Base-by-base conservation (phyloP, 78 protist species). In the Dictyostelium discoideum region DNA sequence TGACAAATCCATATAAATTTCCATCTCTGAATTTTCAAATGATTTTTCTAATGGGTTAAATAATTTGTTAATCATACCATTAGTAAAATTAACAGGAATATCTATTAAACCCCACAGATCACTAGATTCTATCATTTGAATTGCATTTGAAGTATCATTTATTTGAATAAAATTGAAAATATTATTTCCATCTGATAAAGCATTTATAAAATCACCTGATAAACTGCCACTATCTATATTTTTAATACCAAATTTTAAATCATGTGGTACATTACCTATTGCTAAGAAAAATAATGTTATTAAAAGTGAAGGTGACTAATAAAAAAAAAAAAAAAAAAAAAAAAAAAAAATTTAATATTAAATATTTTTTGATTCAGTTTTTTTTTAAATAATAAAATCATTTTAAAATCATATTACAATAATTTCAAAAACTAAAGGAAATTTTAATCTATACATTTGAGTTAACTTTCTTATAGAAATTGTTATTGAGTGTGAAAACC, bases 221-320 rank as follows among this genome's bases (percentile, higher is more conserved):
- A 54, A 29, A 22, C 20, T 69, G 0, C 95, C 95, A 20, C 4
- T 10, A 50, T 92, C 96, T 5, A 13, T 10, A 72, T 92, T 92
- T 9, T 40, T 14, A 39, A 92, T 16, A 18, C 87, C 89, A 40
- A 92, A 46, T 24, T 11, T 13, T 18, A 92, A 26, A 9, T 42
- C 37, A 1, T 37, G 3, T 2, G 96, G 96, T 37, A 73, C 37
- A 42, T 24, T 20, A 7, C 96, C 96, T 16, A 92, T 84, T n/a
- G 85, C 48, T 1, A 84, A 37, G 40, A 82, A 92, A 37, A 84
- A 92, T 37, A 92, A 73, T 16, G 74, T 24, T n/a, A 22, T 26
- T 26, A 69, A 26, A 26, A 69, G 7, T 26, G 77, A 7, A 3
- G 77, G 77, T 39, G 57, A 73, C 83, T 48, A 40, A 24, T 3